Percentiles rank a stretch among this genome's conserved stretches.
These are phyloP conservation scores for Aspergillus clavatus DNA, from an alignment of 2,329 filamentous ascomycete genomes.

Conservation along the genomic window DNA sequence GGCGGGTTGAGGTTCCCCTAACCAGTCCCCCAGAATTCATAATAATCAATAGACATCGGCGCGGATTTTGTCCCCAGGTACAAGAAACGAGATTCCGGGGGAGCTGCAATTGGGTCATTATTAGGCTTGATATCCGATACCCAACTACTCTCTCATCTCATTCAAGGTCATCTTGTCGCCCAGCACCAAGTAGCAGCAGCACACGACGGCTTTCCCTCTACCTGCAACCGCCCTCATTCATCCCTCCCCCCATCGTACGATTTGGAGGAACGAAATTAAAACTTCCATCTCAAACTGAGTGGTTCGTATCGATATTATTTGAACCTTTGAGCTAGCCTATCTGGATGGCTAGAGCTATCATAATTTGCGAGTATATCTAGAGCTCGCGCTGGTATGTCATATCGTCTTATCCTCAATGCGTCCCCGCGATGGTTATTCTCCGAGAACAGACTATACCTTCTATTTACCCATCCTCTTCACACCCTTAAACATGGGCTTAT, in stretches of 20 bases:
- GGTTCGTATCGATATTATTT: conserved; percentile 27
- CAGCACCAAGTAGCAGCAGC: no score
- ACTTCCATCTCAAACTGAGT: conserved; percentile 13
- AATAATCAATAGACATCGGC: conserved; percentile 3
- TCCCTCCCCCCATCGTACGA: not conserved
- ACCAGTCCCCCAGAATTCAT: no score
- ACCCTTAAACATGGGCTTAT: conserved; percentile 8
- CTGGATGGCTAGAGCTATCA: conserved; percentile 27
- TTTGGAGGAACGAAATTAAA: conserved; percentile 1
- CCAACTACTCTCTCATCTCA: no score
- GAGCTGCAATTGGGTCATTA: conserved; percentile 10
- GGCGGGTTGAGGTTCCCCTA: no score
- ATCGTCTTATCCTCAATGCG: conserved; percentile 11
- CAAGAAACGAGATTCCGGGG: not conserved
- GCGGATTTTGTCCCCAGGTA: conserved; percentile 11
- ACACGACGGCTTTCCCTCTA: not conserved
- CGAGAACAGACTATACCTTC: not conserved
- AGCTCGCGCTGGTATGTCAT: conserved; percentile 14
- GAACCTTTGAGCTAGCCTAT: conserved; percentile 14
- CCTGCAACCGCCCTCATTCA: not conserved
- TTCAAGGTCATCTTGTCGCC: no score
- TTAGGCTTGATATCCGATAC: conserved; percentile 5
- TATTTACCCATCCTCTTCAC: conserved; percentile 6
- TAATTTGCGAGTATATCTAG: conserved; percentile 18
- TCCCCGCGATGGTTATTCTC: not conserved